phyloP scores from a whole-genome alignment of 1,284 basidiomycete species.

The Tilletiopsis washingtonensis region DNA sequence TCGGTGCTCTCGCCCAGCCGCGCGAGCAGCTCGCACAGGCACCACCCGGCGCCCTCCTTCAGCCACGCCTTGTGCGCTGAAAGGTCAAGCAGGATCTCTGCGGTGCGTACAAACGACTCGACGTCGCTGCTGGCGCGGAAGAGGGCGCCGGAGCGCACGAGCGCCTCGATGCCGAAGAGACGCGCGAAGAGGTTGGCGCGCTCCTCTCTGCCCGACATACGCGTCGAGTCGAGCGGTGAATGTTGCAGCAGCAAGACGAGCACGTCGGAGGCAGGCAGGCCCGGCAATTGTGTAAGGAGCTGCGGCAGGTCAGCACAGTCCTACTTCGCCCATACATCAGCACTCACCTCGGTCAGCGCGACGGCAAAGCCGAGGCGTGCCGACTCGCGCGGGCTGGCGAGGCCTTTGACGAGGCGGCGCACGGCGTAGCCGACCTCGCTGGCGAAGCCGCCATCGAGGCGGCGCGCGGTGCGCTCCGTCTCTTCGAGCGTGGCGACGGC shows the following conservation, averaged over 20 bases:
- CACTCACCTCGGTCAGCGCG: conserved; percentile 80
- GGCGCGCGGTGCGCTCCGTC: too few relatives aligned
- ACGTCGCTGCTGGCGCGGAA: conserved; percentile 58
- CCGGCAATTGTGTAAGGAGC: conserved; percentile 72
- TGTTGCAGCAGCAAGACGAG: conserved; percentile 35
- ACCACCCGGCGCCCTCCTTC: conserved; percentile 84
- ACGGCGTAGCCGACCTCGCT: too few relatives aligned
- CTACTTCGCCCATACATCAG: too few relatives aligned
- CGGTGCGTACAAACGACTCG: conserved; percentile 58
- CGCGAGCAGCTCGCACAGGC: conserved; percentile 54
- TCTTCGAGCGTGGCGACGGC: too few relatives aligned
- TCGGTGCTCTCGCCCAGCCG: not conserved
- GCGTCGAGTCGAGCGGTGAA: conserved; percentile 20
- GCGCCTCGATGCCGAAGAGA: conserved; percentile 70
- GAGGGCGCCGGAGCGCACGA: conserved; percentile 53
- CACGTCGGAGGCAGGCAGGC: conserved; percentile 58
- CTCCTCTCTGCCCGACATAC: conserved; percentile 80
- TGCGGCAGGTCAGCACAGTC: conserved; percentile 50
- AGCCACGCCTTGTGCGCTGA: conserved; percentile 85
- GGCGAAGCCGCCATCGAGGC: too few relatives aligned
- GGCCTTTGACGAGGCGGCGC: conserved; percentile 54
- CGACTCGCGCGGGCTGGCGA: conserved; percentile 85
- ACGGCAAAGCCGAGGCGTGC: conserved; percentile 91
- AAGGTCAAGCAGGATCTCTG: conserved; percentile 60
- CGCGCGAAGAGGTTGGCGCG: conserved; percentile 86